A percentile compares a stretch with the other conserved stretches of the same genome.
Conservation (phyloP, 345 rosid species). For the Melastoma malabathricum region DNA sequence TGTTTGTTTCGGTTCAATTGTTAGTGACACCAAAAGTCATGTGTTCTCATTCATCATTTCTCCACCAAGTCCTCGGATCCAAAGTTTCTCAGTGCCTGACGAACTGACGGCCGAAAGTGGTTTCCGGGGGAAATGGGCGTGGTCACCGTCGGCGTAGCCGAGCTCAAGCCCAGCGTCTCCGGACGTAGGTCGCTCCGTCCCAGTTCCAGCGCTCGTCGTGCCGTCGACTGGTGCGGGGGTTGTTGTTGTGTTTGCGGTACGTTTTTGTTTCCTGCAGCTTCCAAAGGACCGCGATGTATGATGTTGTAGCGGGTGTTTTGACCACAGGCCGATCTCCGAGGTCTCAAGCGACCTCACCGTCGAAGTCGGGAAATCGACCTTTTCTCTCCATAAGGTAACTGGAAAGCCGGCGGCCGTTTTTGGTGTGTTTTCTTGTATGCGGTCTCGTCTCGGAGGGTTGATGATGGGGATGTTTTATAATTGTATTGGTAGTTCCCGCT, state of each 20-base stretch:
- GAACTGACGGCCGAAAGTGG: neutral
- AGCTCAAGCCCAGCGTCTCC: slow-evolving; percentile 72
- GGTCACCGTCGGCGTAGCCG: slow-evolving; percentile 44
- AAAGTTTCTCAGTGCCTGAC: too few species aligned
- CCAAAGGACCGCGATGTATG: neutral
- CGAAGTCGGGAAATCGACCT: slow-evolving; percentile 69
- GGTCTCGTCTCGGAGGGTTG: too few species aligned
- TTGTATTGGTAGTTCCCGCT: slow-evolving; percentile 62
- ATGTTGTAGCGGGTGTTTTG: neutral
- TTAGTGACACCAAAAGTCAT: too few species aligned
- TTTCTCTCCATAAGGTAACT: slow-evolving; percentile 81
- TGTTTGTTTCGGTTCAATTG: too few species aligned
- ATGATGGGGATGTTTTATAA: neutral
- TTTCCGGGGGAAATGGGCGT: slow-evolving; percentile 58
- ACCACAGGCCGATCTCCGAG: slow-evolving; percentile 88
- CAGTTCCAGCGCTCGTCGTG: slow-evolving; percentile 73
- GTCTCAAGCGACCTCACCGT: slow-evolving; percentile 83
- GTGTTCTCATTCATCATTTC: slow-evolving; percentile 53
- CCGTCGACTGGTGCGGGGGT: slow-evolving; percentile 66
- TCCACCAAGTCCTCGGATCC: slow-evolving; percentile 5
- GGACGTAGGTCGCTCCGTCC: slow-evolving; percentile 84
- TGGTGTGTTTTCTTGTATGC: neutral
- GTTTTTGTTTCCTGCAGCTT: neutral
- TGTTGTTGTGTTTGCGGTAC: neutral
- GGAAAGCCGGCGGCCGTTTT: neutral